Conservation (phyloP, 768 basidiomycete genomes). For the Boletus reticuloceps region DNA sequence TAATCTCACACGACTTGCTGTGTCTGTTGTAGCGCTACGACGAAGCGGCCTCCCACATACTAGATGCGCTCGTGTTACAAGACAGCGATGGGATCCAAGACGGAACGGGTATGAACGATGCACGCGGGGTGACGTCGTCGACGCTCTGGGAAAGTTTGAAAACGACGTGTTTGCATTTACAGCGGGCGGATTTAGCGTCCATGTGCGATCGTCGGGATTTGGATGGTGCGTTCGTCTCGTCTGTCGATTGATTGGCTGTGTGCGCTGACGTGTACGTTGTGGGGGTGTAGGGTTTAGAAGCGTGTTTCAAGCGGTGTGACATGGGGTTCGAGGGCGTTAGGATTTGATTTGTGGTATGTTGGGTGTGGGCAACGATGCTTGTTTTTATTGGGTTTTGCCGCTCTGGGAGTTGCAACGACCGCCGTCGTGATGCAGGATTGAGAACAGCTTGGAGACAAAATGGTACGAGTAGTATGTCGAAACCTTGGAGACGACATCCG, state of each 20-base stretch:
- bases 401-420: too few species aligned
- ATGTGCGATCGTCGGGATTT: slow-evolving; percentile 74
- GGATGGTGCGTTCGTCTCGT: slow-evolving; percentile 42
- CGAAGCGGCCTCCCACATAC: slow-evolving; percentile 81
- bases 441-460: too few species aligned
- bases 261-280: background rate
- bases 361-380: too few species aligned
- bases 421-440: too few species aligned
- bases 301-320: background rate
- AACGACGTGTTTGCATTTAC: slow-evolving; percentile 79
- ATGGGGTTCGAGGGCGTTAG: background rate
- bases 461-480: too few species aligned
- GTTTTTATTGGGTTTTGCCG: too few species aligned
- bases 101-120: slow-evolving; percentile 40
- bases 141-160: slow-evolving; percentile 88
- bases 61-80: slow-evolving; percentile 88
- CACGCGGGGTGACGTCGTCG: slow-evolving; percentile 70
- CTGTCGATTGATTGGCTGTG: background rate
- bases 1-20: background rate
- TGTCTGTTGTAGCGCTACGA: slow-evolving; percentile 60
- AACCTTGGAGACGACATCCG: too few species aligned
- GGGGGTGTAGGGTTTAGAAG: slow-evolving; percentile 10
- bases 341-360: background rate
- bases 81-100: slow-evolving; percentile 76
- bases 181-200: slow-evolving; percentile 70